Evolutionary conservation across 1,139 yeast genomes (phyloP), one percentile per base, ranked within the genome.

Genomic region (Geotrichum fermentans): DNA sequence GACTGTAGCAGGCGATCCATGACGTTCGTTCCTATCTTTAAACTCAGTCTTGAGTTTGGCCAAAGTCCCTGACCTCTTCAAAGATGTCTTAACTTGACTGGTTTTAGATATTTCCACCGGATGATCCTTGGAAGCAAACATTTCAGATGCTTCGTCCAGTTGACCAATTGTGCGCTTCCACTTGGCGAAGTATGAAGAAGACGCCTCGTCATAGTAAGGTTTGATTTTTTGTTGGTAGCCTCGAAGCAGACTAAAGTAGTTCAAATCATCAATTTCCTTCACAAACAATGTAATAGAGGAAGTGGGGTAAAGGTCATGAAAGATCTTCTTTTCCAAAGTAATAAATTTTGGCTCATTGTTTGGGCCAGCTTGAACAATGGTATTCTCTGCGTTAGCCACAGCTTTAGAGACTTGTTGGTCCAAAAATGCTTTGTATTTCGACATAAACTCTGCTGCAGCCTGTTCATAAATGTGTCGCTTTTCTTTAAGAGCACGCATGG

Each of bases 401-500:
- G 59, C 65, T 30, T 62, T 54, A 37, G 65, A 58, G 62, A 83
- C 73, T 58, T 75, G 73, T 33, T 61, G 55, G 42, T 71, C 69
- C 43, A 83, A 61, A 48, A 75, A 81, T 1, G 55, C 56, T 30
- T 67, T 73, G 55, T 83, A 75, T 53, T 77, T 74, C 8, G 63
- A 59, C 38, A 79, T 67, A 59, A 88, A 85, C 6, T 71, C 68
- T 1, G 65, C 59, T 0, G 84, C 75, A 0, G 82, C 82, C 29
- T 69, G 64, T 57, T 83, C 86, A 59, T 83, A 87, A 11, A 73
- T 73, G 14, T 72, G 70, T 50, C 80, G 76, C 61, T 84, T 82
- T 60, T 86, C 92, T 55, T 74, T 76, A 53, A 88, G 70, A 0
- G 95, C 95, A 54, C 73, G 73, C 88, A 88, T 83, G 13, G 78